Evolutionary conservation across 495 filamentous ascomycete genomes (phyloP).

Genomic region (Clohesyomyces aquaticus): DNA sequence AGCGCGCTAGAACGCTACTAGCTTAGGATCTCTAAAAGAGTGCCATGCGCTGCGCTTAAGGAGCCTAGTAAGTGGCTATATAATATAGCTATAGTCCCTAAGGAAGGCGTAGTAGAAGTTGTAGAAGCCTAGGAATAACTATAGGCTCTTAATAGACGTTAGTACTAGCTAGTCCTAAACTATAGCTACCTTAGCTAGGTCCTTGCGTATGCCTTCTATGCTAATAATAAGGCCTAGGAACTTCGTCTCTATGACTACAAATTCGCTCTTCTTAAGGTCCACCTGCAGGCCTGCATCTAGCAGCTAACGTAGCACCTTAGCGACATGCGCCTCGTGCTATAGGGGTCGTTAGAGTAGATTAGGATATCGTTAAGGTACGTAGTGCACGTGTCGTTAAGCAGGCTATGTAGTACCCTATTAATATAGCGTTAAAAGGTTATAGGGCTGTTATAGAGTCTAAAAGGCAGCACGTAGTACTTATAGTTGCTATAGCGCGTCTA

Average conservation of each 20-base stretch:
- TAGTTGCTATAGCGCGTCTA: slow-evolving; percentile 41
- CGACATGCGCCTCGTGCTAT: slow-evolving; percentile 21
- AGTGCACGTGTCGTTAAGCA: slow-evolving; percentile 40
- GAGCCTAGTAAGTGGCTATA: slow-evolving; percentile 16
- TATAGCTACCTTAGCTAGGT: slow-evolving; percentile 4
- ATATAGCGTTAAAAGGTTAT: slow-evolving; percentile 44
- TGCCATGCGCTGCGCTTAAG: slow-evolving; percentile 44
- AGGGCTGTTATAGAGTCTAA: slow-evolving; percentile 42
- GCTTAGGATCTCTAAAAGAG: slow-evolving; percentile 50
- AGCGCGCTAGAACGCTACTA: not conserved
- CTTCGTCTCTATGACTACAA: slow-evolving; percentile 28
- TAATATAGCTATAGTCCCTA: slow-evolving; percentile 33
- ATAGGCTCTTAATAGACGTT: slow-evolving; percentile 19
- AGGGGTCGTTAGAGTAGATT: slow-evolving; percentile 34
- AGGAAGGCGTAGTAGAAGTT: slow-evolving; percentile 50
- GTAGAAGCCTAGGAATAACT: slow-evolving; percentile 46
- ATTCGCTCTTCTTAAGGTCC: slow-evolving; percentile 45
- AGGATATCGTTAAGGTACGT: slow-evolving; percentile 43
- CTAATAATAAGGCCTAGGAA: slow-evolving; percentile 12
- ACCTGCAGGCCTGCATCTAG: slow-evolving; percentile 30
- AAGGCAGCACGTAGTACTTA: slow-evolving; percentile 47
- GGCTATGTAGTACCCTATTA: slow-evolving; percentile 40
- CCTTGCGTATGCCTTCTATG: slow-evolving; percentile 7
- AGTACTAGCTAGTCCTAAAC: slow-evolving; percentile 1
- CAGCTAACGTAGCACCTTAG: slow-evolving; percentile 26